These are phyloP conservation scores for Ganoderma sp. DNA, from an alignment of 1,284 basidiomycete species.

Conservation along the genomic window DNA sequence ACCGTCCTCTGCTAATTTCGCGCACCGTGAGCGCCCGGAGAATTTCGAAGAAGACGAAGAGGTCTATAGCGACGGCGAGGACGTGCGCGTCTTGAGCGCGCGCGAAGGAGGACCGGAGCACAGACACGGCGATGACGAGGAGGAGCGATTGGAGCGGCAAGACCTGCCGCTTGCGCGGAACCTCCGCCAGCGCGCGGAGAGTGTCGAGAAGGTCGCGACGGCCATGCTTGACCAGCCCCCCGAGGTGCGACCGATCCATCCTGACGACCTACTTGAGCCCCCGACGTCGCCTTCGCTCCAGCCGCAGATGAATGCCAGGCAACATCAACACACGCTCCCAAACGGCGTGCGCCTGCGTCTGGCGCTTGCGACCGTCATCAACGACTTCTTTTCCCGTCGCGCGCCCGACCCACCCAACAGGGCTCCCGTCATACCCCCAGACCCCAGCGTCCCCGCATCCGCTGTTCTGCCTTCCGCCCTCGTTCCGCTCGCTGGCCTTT, in stretches of 20 bases:
- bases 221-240: conserved; percentile 81
- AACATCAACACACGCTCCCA: conserved; percentile 67
- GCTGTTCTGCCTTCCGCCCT: conserved; percentile 48
- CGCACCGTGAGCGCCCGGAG: conserved; percentile 69
- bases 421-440: conserved; percentile 13
- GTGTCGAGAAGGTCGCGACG: conserved; percentile 77
- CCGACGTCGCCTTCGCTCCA: conserved; percentile 55
- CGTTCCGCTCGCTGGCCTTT: conserved; percentile 46
- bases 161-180: conserved; percentile 64
- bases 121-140: conserved; percentile 63
- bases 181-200: conserved; percentile 73
- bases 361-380: conserved; percentile 72
- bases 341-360: conserved; percentile 81
- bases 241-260: conserved; percentile 40
- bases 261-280: conserved; percentile 44
- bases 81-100: conserved; percentile 55
- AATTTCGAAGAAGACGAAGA: conserved; percentile 77
- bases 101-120: conserved; percentile 58
- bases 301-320: conserved; percentile 36
- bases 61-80: conserved; percentile 67
- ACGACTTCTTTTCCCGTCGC: conserved; percentile 78
- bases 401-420: conserved; percentile 49
- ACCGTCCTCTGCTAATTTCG: conserved; percentile 57
- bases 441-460: conserved; percentile 33
- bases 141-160: conserved; percentile 58